phyloP scores from a whole-genome alignment of 2,329 filamentous ascomycete genomes.

The Colletotrichum euphorbiae region DNA sequence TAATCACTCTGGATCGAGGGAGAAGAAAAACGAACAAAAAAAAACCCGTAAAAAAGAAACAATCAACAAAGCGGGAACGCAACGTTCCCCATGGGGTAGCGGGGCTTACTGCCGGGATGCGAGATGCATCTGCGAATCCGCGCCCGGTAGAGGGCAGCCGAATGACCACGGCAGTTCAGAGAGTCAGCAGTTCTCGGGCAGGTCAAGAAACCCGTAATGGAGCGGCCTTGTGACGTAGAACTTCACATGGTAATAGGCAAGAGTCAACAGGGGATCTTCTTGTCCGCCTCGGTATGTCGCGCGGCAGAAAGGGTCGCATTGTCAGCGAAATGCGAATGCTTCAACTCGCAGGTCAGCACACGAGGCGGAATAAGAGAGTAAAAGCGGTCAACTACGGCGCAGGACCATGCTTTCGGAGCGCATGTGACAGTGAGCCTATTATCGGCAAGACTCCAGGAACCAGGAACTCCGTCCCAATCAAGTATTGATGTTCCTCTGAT shows the following conservation, averaged over 20 bases:
- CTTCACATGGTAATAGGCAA: constrained; percentile 37
- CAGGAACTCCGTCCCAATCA: constrained; percentile 33
- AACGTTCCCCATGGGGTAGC: constrained; percentile 38
- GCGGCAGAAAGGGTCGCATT: constrained; percentile 21
- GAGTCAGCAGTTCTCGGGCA: constrained; percentile 5
- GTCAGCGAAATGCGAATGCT: constrained; percentile 1
- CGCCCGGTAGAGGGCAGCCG: constrained; percentile 15
- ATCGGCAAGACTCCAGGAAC: constrained; percentile 30
- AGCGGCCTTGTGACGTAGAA: constrained; percentile 30
- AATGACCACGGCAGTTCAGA: constrained; percentile 30
- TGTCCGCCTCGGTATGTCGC: constrained; percentile 30
- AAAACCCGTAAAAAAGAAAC: too few species aligned
- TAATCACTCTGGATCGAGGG: not conserved
- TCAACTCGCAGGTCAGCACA: not conserved
- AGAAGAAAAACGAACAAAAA: not conserved
- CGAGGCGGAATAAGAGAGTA: not conserved
- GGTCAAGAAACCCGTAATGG: constrained; percentile 11
- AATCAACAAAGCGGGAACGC: constrained; percentile 20
- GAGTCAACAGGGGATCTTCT: constrained; percentile 3
- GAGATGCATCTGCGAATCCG: constrained; percentile 4
- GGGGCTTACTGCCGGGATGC: constrained; percentile 14
- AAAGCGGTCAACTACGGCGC: constrained; percentile 14
- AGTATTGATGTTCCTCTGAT: constrained; percentile 27
- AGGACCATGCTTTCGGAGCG: not conserved
- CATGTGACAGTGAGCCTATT: constrained; percentile 31